Evolutionary conservation across 1,139 yeast genomes (phyloP), one percentile per base, ranked within the genome.

Genomic region (Geotrichum carabidarum): DNA sequence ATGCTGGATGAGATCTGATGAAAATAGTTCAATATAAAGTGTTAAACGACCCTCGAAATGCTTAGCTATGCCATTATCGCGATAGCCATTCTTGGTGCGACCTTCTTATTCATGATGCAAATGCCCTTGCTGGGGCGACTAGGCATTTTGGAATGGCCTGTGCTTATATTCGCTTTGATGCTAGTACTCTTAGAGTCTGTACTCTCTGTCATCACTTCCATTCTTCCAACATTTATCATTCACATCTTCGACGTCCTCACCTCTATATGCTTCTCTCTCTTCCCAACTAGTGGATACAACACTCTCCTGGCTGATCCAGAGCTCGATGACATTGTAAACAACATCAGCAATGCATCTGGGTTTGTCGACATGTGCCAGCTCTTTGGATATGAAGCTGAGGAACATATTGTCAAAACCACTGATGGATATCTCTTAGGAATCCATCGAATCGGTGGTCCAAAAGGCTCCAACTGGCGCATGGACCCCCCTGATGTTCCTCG

Each of bases 361-460:
- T 83, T 86, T 48, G 79, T 78, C 36, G 87, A 83, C 46, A 81
- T 88, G 60, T 87, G 87, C 45, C 74, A 70, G 4, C 67, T 79
- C 1, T 82, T 78, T 60, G 91, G 87, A 1, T 84, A 84, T 60
- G 73, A 74, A 17, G 78, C 82, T 4, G 83, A 87, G 61, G 93
- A 86, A 65, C 94, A 87, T 61, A 80, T 84, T 11, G 85, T 84
- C 3, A 78, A 78, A 49, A 81, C 86, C 0, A 67, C 69, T 40
- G 86, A 81, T 61, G 80, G 81, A 34, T 81, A 79, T 60, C 58
- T 81, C 44, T 69, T 81, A 15, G 80, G 82, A 0, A 60, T 81
- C 4, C 86, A 81, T 61, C 71, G 85, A 34, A 74, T 81, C 18
- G 70, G 65, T 9, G 73, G 68, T 68, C 72, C 61, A 74, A 77